Percentiles rank a stretch among this genome's conserved stretches.
These are phyloP conservation scores for Tetrahymena borealis DNA, from an alignment of 73 alveolate genomes.

Conservation along the genomic window DNA sequence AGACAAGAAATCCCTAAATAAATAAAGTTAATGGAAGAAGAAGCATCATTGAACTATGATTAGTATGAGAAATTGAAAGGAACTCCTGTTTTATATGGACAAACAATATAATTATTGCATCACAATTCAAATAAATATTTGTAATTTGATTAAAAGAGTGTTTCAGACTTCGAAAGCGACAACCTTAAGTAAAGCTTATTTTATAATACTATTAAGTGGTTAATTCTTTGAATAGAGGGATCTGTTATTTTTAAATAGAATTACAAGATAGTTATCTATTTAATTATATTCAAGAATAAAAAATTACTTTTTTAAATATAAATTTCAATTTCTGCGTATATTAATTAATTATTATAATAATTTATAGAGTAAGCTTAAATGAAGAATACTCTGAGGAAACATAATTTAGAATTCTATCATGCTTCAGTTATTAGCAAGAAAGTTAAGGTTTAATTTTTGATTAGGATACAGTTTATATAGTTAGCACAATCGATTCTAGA, in stretches of 20 bases:
- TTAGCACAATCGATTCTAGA: constrained; percentile 20
- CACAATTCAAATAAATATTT: constrained; percentile 30
- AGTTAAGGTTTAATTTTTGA: constrained; percentile 31
- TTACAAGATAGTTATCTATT: too few relatives aligned
- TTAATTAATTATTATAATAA: neutral
- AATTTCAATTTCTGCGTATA: neutral
- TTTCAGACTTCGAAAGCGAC: constrained; percentile 33
- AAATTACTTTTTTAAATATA: neutral
- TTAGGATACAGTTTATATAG: constrained; percentile 26
- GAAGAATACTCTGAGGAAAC: constrained; percentile 41
- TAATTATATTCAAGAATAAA: too few relatives aligned
- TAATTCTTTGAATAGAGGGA: neutral
- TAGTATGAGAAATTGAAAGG: constrained; percentile 30
- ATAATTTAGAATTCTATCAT: constrained; percentile 11
- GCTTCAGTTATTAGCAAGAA: constrained; percentile 25
- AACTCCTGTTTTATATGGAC: constrained; percentile 27
- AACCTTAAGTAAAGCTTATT: neutral
- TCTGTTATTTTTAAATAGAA: too few relatives aligned
- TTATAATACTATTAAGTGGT: neutral
- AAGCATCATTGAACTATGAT: constrained; percentile 22
- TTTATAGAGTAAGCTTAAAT: neutral
- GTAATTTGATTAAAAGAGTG: constrained; percentile 24
- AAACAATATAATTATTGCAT: constrained; percentile 31
- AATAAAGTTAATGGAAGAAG: constrained; percentile 36
- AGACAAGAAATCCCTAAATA: constrained; percentile 24